Evolutionary conservation across 2,329 filamentous ascomycete genomes (phyloP).

Genomic region (Chaetothyriales sp.): DNA sequence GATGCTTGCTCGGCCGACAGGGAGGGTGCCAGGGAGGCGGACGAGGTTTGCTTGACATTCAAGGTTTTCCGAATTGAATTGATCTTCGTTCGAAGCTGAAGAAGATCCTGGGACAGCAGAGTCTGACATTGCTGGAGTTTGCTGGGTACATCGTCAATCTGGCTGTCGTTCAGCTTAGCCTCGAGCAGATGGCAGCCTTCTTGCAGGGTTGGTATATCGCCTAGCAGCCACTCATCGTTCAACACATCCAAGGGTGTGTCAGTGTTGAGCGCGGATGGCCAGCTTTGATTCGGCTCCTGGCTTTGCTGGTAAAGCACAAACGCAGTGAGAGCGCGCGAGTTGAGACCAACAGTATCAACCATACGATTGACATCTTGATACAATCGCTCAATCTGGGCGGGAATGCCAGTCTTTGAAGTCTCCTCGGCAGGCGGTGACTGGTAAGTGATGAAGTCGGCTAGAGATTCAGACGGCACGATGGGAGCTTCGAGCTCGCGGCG

Average conservation of each 20-base stretch:
- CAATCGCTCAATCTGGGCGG: conserved; percentile 34
- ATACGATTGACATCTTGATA: conserved; percentile 52
- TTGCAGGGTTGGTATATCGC: conserved; percentile 57
- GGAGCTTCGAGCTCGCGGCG: conserved; percentile 31
- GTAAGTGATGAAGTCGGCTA: conserved; percentile 35
- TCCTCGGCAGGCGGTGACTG: conserved; percentile 31
- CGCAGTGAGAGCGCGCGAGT: conserved; percentile 50
- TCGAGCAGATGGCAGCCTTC: conserved; percentile 50
- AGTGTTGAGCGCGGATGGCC: conserved; percentile 26
- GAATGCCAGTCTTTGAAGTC: conserved; percentile 30
- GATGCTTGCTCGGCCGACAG: conserved; percentile 71
- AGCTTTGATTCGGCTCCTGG: conserved; percentile 37
- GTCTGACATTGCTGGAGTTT: conserved; percentile 55
- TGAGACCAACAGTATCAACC: conserved; percentile 83
- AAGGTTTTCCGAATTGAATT: conserved; percentile 67
- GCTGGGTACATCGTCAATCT: conserved; percentile 50
- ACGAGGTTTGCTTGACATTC: conserved; percentile 52
- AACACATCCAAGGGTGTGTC: conserved; percentile 52
- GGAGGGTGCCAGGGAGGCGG: conserved; percentile 52
- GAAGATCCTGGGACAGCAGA: conserved; percentile 50
- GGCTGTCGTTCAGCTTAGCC: conserved; percentile 49
- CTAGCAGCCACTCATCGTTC: conserved; percentile 56
- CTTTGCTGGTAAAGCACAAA: conserved; percentile 37
- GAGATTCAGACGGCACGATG: conserved; percentile 27
- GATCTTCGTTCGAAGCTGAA: conserved; percentile 57